phyloP scores from a whole-genome alignment of 2,329 filamentous ascomycete species.

The Paramyrothecium sp. region DNA sequence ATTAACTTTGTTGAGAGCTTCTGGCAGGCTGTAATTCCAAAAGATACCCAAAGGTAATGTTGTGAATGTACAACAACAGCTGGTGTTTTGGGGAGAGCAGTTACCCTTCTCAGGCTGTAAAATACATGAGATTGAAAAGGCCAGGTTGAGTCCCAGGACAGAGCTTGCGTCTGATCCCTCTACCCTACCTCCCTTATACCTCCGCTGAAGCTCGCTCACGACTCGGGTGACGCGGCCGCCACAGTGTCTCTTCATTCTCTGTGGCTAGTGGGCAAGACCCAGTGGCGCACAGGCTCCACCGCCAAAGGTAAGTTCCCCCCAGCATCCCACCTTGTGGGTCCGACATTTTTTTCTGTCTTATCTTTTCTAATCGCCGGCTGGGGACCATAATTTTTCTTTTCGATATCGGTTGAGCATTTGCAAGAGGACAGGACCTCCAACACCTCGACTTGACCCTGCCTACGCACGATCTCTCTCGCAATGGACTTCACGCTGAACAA shows the following conservation, averaged over 20 bases:
- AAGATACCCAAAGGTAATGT: no score
- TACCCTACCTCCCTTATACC: no score
- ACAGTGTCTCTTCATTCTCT: background rate
- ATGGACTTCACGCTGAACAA: conserved; percentile 38
- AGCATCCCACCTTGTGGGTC: background rate
- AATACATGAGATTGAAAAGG: no score
- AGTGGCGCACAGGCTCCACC: background rate
- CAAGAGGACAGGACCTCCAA: conserved; percentile 8
- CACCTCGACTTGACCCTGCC: conserved; percentile 6
- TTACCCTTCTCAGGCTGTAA: no score
- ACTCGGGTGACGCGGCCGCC: background rate
- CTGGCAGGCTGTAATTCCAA: background rate
- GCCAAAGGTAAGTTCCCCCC: no score
- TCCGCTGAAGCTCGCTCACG: background rate
- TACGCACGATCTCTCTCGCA: conserved; percentile 13
- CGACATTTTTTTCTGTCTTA: background rate
- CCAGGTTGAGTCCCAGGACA: no score
- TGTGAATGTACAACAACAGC: no score
- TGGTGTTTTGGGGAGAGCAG: no score
- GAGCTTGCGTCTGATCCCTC: no score
- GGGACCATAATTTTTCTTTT: conserved; percentile 17
- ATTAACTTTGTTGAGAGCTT: background rate
- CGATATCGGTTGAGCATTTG: conserved; percentile 21
- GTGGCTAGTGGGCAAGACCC: background rate
- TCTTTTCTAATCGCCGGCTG: background rate